Evolutionary conservation across 2,329 filamentous ascomycete genomes (phyloP).

Genomic region (Akanthomyces muscarius): DNA sequence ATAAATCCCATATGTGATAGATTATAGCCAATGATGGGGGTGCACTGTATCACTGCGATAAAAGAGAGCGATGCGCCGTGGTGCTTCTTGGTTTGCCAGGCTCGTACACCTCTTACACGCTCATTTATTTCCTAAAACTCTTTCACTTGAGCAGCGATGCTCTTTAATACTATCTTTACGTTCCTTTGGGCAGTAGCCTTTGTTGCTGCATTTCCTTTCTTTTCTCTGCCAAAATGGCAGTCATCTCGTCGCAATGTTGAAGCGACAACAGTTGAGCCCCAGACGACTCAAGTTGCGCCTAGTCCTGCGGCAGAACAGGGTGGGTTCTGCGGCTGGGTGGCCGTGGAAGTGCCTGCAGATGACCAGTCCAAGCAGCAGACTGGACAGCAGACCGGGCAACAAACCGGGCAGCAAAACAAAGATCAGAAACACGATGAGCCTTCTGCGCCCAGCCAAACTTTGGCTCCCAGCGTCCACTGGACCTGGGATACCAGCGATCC

Average conservation of each 20-base stretch:
- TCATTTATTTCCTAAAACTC: not conserved
- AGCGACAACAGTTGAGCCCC: not conserved
- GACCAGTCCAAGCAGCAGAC: not conserved
- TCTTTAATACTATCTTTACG: conserved; percentile 11
- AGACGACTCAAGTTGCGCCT: not conserved
- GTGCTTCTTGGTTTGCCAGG: not conserved
- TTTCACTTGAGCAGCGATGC: conserved; percentile 4
- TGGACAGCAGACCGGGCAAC: not conserved
- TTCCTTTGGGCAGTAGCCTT: conserved; percentile 5
- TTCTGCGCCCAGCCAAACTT: conserved; percentile 1
- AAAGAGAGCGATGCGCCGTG: conserved; percentile 1
- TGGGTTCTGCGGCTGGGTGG: not conserved
- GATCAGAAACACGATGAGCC: not conserved
- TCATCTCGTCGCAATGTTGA: not conserved
- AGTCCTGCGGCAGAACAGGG: not conserved
- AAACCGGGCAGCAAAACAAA: not conserved
- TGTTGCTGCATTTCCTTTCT: conserved; percentile 8
- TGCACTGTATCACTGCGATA: not conserved
- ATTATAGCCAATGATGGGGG: not conserved
- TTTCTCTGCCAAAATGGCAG: conserved; percentile 5
- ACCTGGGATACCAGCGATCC: conserved; percentile 23
- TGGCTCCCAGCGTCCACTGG: conserved; percentile 24
- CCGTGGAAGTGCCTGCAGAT: not conserved
- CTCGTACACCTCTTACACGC: not conserved
- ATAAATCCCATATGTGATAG: not conserved